Evolutionary conservation across 2,329 filamentous ascomycete species (phyloP).

Genomic region (Aspergillus chevalieri): DNA sequence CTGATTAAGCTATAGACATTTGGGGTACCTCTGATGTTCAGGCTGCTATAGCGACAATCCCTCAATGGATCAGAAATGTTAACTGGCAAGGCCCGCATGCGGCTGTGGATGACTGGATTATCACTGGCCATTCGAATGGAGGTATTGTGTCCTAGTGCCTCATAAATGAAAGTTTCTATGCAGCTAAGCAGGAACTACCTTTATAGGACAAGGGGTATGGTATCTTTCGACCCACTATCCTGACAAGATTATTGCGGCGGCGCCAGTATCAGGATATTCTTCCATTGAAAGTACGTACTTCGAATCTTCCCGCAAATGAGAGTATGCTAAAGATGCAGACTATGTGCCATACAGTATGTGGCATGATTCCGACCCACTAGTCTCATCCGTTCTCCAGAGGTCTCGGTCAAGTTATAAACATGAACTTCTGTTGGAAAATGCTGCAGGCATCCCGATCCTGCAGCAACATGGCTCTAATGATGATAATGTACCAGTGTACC

Average conservation of each 20-base stretch:
- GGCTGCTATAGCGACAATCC: conserved; percentile 46
- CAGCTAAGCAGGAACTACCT: background rate
- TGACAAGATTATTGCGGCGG: conserved; percentile 51
- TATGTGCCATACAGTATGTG: conserved; percentile 55
- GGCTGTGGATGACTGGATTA: conserved; percentile 45
- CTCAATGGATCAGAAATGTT: conserved; percentile 44
- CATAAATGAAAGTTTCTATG: background rate
- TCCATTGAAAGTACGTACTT: conserved; percentile 44
- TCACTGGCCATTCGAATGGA: conserved; percentile 55
- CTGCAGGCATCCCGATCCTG: conserved; percentile 47
- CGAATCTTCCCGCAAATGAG: background rate
- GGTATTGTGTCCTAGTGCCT: conserved; percentile 24
- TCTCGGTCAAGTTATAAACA: conserved; percentile 50
- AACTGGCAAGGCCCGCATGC: conserved; percentile 46
- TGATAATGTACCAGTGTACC: conserved; percentile 54
- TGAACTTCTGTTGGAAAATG: conserved; percentile 49
- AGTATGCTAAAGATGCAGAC: conserved; percentile 24
- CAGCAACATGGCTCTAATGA: conserved; percentile 53
- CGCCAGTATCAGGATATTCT: conserved; percentile 53
- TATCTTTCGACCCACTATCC: conserved; percentile 51
- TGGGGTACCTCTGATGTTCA: conserved; percentile 54
- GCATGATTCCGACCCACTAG: conserved; percentile 48
- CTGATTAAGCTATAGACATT: conserved; percentile 27
- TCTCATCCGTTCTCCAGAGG: conserved; percentile 43
- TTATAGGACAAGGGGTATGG: conserved; percentile 51